Evolutionary conservation across 192 early-diverging fungal species (phyloP).

Genomic region (Geranomyces variabilis): DNA sequence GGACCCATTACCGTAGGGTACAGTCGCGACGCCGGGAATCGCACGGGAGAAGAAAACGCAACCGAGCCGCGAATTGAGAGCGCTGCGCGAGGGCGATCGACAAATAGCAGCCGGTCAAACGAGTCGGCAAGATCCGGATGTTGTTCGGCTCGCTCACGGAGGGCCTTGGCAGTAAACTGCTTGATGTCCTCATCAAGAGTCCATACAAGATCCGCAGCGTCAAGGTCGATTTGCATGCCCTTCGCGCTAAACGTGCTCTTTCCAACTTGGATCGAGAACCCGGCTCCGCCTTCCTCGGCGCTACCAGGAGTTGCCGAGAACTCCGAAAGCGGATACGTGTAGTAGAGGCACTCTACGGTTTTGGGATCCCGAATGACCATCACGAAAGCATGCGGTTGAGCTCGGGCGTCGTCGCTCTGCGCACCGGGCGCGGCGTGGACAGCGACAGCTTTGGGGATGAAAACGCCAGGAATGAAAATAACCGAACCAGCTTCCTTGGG

Average conservation of each 20-base stretch:
- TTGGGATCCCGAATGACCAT: conserved; percentile 15
- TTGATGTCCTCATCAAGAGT: not conserved
- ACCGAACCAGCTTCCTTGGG: conserved; percentile 7
- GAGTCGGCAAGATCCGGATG: not conserved
- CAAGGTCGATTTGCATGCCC: conserved; percentile 2
- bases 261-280: conserved; percentile 4
- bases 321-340: conserved; percentile 12
- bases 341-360: conserved; percentile 20
- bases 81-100: not conserved
- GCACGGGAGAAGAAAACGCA: not conserved
- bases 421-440: not conserved
- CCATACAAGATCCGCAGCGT: conserved; percentile 7
- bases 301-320: not conserved
- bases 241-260: conserved; percentile 1
- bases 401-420: not conserved
- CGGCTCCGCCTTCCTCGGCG: not conserved
- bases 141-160: not conserved
- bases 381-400: conserved; percentile 19
- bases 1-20: conserved; percentile 12
- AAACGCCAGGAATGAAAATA: conserved; percentile 17
- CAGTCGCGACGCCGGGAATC: conserved; percentile 1
- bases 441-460: conserved; percentile 4
- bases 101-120: not conserved
- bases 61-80: conserved; percentile 10
- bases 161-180: not conserved